Evolutionary conservation across 1,284 basidiomycete genomes (phyloP), one percentile per base, ranked within the genome.

Genomic region (Boletus smithii): DNA sequence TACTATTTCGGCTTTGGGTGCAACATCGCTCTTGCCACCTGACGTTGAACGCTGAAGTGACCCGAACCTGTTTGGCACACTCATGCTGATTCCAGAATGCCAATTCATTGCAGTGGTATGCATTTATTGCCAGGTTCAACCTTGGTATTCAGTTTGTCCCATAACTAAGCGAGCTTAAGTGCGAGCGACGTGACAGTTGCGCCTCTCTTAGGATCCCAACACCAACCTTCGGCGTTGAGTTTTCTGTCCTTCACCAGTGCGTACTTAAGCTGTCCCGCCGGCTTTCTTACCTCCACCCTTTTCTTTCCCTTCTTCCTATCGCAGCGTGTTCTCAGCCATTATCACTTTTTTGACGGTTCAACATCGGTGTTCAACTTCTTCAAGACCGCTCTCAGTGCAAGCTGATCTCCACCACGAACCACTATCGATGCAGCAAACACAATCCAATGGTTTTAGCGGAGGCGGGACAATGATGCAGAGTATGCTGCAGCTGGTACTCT

Each of bases 401-500:
- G 13, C 31, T 14, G 7, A 27, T n/a, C 29, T 24, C 24, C 17
- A 24, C 23, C 6, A 22, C 44, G 18, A 42, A 27, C 26, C n/a
- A n/a, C 11, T 26, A 34, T 31, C 40, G 30, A 54, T 59, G 47
- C 40, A 40, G 7, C 30, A 40, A 30, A 26, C 31, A 8, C 56
- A 38, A 16, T 29, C 22, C 24, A 43, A 24, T 16, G 8, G 1
- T 26, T 18, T 23, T 16, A 31, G n/a, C 22, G 22, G n/a, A 5
- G 31, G 36, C 5, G 9, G 24, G 23, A 36, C 32, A 10, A 26
- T 9, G 14, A 4, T 46, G 11, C 59, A 48, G 41, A 31, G 20
- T 20, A 44, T 26, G 7, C 26, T 61, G 17, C 55, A 58, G 31
- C 11, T 34, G 11, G 30, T 63, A 8, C 46, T 61, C 16, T 49